Evolutionary conservation across 2,329 filamentous ascomycete species (phyloP).

Genomic region (Stenocarpella maydis): DNA sequence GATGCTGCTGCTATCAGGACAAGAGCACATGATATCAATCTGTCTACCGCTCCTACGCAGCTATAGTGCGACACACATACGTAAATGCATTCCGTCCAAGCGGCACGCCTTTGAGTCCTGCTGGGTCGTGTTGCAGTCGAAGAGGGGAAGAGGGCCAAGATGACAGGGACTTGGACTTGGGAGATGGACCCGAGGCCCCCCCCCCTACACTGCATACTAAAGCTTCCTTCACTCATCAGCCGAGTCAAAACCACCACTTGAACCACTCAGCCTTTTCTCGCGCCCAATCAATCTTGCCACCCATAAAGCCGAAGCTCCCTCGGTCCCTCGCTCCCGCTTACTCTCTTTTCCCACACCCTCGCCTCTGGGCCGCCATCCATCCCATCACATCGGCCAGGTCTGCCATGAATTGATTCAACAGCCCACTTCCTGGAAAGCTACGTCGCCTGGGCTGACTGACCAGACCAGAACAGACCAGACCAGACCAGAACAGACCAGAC

Average conservation of each 20-base stretch:
- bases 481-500: too few species aligned
- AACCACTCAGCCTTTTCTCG: not conserved
- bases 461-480: too few species aligned
- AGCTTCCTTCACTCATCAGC: conserved; percentile 11
- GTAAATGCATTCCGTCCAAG: not conserved
- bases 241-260: too few species aligned
- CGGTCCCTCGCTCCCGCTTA: not conserved
- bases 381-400: not conserved
- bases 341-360: not conserved
- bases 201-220: not conserved
- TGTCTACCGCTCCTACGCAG: too few species aligned
- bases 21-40: too few species aligned
- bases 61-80: too few species aligned
- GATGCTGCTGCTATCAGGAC: too few species aligned
- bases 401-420: conserved; percentile 18
- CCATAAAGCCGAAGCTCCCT: not conserved
- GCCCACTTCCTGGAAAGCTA: not conserved
- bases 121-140: not conserved
- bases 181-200: not conserved
- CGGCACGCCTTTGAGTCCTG: too few species aligned
- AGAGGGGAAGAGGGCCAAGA: not conserved
- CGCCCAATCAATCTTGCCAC: conserved; percentile 20
- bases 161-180: conserved; percentile 6
- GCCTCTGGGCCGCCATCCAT: too few species aligned
- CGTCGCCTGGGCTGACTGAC: not conserved